Conservation (phyloP, 2,329 filamentous ascomycete species). For the Escovopsis sp. region DNA sequence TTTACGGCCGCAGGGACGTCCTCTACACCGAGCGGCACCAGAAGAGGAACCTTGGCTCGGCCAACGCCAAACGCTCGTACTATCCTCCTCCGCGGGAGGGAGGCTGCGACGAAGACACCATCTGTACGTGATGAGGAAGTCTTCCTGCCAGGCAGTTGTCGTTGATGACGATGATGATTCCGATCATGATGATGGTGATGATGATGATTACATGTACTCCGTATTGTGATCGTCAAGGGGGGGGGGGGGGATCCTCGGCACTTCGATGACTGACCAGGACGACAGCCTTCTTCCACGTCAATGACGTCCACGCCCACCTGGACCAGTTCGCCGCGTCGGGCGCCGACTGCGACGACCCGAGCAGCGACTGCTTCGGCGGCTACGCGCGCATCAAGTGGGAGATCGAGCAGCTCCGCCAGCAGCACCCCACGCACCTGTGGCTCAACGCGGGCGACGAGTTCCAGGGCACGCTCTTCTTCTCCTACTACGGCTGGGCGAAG, state of each 20-base stretch:
- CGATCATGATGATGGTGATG: too few relatives aligned
- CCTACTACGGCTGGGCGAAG: slow-evolving; percentile 51
- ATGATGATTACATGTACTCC: too few relatives aligned
- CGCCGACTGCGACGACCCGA: slow-evolving; percentile 41
- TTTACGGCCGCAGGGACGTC: slow-evolving; percentile 34
- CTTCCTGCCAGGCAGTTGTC: too few relatives aligned
- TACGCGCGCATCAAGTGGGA: slow-evolving; percentile 49
- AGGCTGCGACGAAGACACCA: slow-evolving; percentile 33
- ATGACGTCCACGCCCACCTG: slow-evolving; percentile 52
- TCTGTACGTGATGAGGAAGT: slow-evolving; percentile 27
- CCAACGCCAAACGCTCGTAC: slow-evolving; percentile 4
- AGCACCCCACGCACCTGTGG: slow-evolving; percentile 44
- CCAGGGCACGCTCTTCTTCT: slow-evolving; percentile 53
- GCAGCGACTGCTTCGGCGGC: slow-evolving; percentile 45
- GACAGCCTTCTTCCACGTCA: slow-evolving; percentile 50
- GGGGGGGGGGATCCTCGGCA: too few relatives aligned
- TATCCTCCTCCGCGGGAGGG: too few relatives aligned
- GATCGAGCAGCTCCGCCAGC: slow-evolving; percentile 38
- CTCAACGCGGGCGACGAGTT: slow-evolving; percentile 56
- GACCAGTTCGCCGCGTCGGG: slow-evolving; percentile 47
- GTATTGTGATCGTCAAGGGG: too few relatives aligned
- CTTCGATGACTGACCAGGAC: neutral
- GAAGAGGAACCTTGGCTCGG: slow-evolving; percentile 36
- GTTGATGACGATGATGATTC: too few relatives aligned
- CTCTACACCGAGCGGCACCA: slow-evolving; percentile 31